Evolutionary conservation across 2,329 filamentous ascomycete species (phyloP).

Genomic region (Botrytis aclada): DNA sequence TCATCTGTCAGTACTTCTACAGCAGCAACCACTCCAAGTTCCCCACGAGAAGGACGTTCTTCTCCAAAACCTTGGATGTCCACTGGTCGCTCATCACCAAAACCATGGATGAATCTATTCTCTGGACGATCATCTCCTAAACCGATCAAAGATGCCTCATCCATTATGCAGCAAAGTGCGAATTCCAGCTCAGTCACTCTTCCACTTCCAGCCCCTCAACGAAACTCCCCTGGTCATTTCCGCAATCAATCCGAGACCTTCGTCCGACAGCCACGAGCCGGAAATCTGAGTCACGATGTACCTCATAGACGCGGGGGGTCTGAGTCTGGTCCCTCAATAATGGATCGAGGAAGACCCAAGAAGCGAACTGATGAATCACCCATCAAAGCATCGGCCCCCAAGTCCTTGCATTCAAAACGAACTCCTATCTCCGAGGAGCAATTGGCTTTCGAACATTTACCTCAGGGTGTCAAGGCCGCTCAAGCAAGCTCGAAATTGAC

Average conservation of each 20-base stretch:
- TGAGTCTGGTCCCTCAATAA: conserved; percentile 54
- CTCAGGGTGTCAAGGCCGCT: conserved; percentile 53
- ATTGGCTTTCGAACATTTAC: conserved; percentile 58
- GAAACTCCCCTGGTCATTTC: conserved; percentile 24
- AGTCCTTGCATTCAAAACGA: background rate
- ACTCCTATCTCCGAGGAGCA: conserved; percentile 44
- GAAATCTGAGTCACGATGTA: conserved; percentile 15
- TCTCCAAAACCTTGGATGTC: conserved; percentile 29
- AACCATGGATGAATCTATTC: conserved; percentile 24
- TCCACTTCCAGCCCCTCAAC: conserved; percentile 5
- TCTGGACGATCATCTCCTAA: conserved; percentile 18
- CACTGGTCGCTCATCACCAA: conserved; percentile 27
- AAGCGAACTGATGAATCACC: conserved; percentile 47
- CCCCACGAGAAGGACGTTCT: conserved; percentile 25
- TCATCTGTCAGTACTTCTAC: conserved; percentile 29
- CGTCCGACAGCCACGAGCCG: conserved; percentile 12
- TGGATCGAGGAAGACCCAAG: conserved; percentile 60
- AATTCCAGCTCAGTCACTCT: background rate
- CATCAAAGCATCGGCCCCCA: conserved; percentile 38
- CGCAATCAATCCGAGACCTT: conserved; percentile 27
- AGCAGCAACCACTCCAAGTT: conserved; percentile 19
- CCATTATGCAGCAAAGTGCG: background rate
- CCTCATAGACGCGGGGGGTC: conserved; percentile 54
- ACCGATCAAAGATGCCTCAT: background rate
- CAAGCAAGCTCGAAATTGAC: conserved; percentile 51